Evolutionary conservation across 805 yeast genomes (phyloP), one percentile per base, ranked within the genome.

Genomic region (Wickerhamiella bombiphila): DNA sequence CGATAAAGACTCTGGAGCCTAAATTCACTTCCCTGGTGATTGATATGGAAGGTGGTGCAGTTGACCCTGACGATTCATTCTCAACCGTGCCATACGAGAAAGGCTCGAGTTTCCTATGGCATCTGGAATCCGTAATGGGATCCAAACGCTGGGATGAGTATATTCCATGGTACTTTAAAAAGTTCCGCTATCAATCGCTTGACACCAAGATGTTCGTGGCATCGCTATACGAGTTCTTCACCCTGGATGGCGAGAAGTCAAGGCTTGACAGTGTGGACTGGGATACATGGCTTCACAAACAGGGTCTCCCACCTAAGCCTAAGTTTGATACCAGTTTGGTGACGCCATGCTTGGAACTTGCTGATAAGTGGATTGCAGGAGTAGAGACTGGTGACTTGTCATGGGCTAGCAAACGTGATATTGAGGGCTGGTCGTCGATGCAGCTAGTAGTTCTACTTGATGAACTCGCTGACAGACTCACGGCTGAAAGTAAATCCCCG

Each of bases 251-350:
- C 18, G 44, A 56, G 22, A 63, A 64, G 38, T 66, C 57, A 1
- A 47, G 66, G n/a, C 65, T 81, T 49, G 79, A 80, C 49, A 46
- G 68, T 5, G 69, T 86, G 36, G 94, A 85, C 57, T 85, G 95
- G 94, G 66, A 81, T 38, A 58, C 72, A 20, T 85, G 95, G 94
- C 61, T 82, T 39, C 79, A 66, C 57, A 64, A 68, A 30, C 79
- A 91, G 4, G 95, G 95, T 2, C 69, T 85, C 67, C 95, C 96
- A 30, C 93, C 93, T 44, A 78, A 73, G 54, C 94, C 93, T 13
- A 53, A 70, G 25, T 83, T 85, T 53, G 82, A 81, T 54, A 80
- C 93, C 2, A 63, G 75, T 2, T 63, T 85, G 50, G 93, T 79
- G 5, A 83, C 78, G 50, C 68, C 70, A 51, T 82, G 88, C 49